Evolutionary conservation across 352 stramenopile species (phyloP).

Genomic region (Thraustotheca clavata): DNA sequence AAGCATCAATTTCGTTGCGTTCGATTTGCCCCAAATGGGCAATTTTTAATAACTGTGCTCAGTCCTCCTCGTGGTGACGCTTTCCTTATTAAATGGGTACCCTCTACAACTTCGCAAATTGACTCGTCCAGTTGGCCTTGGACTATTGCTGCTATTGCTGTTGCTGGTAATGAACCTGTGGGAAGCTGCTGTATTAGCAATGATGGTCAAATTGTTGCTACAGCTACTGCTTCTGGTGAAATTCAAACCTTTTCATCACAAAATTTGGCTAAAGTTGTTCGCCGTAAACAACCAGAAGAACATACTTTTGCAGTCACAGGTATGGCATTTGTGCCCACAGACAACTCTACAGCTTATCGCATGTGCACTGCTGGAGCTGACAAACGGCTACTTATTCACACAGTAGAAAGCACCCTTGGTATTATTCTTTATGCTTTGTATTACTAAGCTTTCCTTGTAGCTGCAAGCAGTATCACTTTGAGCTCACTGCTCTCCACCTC

Average conservation of each 20-base stretch:
- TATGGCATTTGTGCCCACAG: conserved; percentile 50
- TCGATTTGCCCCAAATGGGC: conserved; percentile 59
- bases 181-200: conserved; percentile 67
- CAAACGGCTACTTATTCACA: conserved; percentile 63
- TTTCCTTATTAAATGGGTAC: conserved; percentile 74
- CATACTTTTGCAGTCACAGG: conserved; percentile 79
- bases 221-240: conserved; percentile 60
- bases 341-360: conserved; percentile 30
- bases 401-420: conserved; percentile 32
- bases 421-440: background rate
- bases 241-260: conserved; percentile 49
- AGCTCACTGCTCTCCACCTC: conserved; percentile 20
- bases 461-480: conserved; percentile 39
- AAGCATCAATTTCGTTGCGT: conserved; percentile 81
- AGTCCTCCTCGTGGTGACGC: conserved; percentile 65
- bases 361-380: conserved; percentile 67
- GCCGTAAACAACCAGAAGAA: conserved; percentile 41
- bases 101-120: conserved; percentile 52
- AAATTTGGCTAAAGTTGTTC: conserved; percentile 39
- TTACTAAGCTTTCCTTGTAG: conserved; percentile 25
- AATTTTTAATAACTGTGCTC: conserved; percentile 61
- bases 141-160: conserved; percentile 38
- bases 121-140: conserved; percentile 64
- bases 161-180: conserved; percentile 64
- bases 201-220: conserved; percentile 62